Base-by-base conservation (phyloP, 495 filamentous ascomycete genomes). In the Paragyromitra xinjiangensis region DNA sequence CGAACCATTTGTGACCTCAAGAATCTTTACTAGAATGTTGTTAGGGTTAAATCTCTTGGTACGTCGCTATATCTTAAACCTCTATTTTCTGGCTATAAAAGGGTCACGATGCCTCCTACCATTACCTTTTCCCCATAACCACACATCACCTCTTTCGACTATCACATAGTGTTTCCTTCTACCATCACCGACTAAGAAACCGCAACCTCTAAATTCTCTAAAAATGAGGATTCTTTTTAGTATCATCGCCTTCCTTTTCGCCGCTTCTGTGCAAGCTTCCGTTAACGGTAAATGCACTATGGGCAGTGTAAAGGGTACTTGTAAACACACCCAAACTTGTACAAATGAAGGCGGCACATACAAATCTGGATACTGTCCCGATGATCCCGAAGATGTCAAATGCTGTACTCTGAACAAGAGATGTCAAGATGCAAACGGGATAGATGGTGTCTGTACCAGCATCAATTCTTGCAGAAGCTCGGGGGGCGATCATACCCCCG, bases 231-330 rank as follows among this genome's bases (percentile, higher is more conserved):
- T 64, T 56, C 19, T 67, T 29, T 26, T 45, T 1, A 42, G 40
- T 26, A 6, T 62, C 29, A 24, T 42, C 39, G 55, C 45, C 70
- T 73, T 83, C 73, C 53, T 82, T 65, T 71, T 75, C 66, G 72
- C 83, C 56, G 59, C 78, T 39, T 63, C 76, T 16, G 78, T 67
- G 12, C 44, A 78, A 37, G 83, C 84, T 39, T 82, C 83, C n/a
- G 14, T 84, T 69, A 83, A 85, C 56, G 84, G 81, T 63, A 83
- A 81, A 40, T 86, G 85, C 44, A 75, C 79, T 22, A 82, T 75
- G 22, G 78, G 71, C 8, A 67, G 71, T 2, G 82, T 77, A 29
- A 78, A 82, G 74, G 85, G 85, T 56, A 83, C 84, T 26, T 85
- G 84, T 78, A n/a, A 85, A 26, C 70, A 78, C 24, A 83, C 82